Evolutionary conservation across 2,329 filamentous ascomycete species (phyloP), one percentile per base, ranked within the genome.

Genomic region (Stemphylium lycopersici): DNA sequence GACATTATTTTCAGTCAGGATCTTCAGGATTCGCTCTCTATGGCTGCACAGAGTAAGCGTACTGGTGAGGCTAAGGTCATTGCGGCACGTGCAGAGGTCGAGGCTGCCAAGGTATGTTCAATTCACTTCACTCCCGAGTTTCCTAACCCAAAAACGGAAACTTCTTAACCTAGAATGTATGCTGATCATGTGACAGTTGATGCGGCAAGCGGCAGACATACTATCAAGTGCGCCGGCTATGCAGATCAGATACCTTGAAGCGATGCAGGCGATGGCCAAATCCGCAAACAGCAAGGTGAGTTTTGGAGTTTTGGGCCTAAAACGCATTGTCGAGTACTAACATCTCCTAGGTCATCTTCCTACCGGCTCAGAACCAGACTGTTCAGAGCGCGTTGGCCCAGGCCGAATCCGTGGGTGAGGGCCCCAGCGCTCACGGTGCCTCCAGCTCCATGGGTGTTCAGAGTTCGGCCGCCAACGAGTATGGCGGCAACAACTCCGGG

Each of bases 51-150:
- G 84, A 91, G 89, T 81, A 98, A 98, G 89, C 89, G 95, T 66
- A 96, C 97, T 52, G 95, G 95, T 80, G 95, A 99, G 79, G 92
- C 89, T 80, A 99, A 99, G 84, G 91, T 99, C 74, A 98, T 99
- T 73, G 92, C 92, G 54, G 95, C 95, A 61, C 91, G 95, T 76
- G 95, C 95, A 31, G 95, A 99, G 66, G 95, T 99, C 72, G 95
- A 99, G 79, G 88, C 88, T 48, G 93, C 95, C 78, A 97, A 59
- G 43, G 82, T 97, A 72, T 29, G 26, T 29, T 29, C 26, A 11
- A 29, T 29, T 29, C 10, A 11, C 26, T 29, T 29, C 10, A 11
- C 26, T 29, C 26, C 26, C n/a, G n/a, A n/a, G n/a, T n/a, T n/a
- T n/a, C n/a, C n/a, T n/a, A n/a, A n/a, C n/a, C n/a, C n/a, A n/a